Percentiles rank a stretch among this genome's conserved stretches.
Conservation (phyloP, 2,329 filamentous ascomycete species). For the Penicillium sp. region DNA sequence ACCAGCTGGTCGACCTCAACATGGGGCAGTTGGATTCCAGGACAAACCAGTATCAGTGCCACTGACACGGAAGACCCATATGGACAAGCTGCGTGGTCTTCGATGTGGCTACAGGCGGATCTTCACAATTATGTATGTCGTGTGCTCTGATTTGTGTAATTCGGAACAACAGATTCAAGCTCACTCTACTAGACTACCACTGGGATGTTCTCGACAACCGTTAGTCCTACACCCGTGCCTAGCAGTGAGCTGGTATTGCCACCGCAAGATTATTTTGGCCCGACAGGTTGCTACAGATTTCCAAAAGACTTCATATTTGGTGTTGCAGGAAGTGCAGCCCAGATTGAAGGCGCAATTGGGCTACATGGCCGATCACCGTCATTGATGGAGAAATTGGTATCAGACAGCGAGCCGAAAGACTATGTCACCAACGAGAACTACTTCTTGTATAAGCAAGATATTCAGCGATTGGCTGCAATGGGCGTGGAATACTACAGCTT, state of each 20-base stretch:
- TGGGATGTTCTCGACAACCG: constrained; percentile 52
- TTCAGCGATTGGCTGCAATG: constrained; percentile 39
- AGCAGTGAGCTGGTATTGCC: constrained; percentile 57
- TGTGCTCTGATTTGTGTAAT: not conserved
- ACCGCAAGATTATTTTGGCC: constrained; percentile 52
- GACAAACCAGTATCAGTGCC: constrained; percentile 26
- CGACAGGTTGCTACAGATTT: constrained; percentile 36
- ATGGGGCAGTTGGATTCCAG: constrained; percentile 39
- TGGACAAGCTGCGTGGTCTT: constrained; percentile 40
- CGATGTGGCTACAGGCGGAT: constrained; percentile 33
- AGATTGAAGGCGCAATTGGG: constrained; percentile 47
- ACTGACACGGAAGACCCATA: constrained; percentile 33
- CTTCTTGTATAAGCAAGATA: constrained; percentile 52
- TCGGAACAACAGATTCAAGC: not conserved
- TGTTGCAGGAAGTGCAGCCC: constrained; percentile 44
- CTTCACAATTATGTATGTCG: constrained; percentile 31
- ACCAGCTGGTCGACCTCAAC: constrained; percentile 29
- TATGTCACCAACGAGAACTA: constrained; percentile 54
- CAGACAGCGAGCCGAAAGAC: constrained; percentile 38
- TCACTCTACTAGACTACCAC: constrained; percentile 24
- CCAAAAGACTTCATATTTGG: constrained; percentile 46
- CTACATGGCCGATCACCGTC: constrained; percentile 43
- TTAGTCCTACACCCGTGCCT: constrained; percentile 55
- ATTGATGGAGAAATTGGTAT: constrained; percentile 40
- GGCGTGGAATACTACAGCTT: constrained; percentile 46